phyloP scores from a whole-genome alignment of 805 yeast species.

The Yarrowia phangngaensis region DNA sequence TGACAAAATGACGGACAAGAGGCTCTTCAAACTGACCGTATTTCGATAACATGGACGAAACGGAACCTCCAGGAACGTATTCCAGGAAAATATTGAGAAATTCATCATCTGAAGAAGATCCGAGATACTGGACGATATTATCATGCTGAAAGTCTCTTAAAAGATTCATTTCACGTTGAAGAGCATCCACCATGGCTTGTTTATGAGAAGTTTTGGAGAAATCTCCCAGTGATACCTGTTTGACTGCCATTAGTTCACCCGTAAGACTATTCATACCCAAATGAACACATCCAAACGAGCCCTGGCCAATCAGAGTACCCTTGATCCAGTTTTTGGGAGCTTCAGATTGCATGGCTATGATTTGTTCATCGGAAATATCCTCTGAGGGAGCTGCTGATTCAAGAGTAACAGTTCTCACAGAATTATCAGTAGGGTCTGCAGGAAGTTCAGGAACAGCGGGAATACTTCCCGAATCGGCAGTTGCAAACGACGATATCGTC shows the following conservation, averaged over 20 bases:
- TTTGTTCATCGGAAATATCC: constrained; percentile 19
- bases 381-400: constrained; percentile 2
- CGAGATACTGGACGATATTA: constrained; percentile 87
- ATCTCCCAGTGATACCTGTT: constrained; percentile 73
- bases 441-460: constrained; percentile 32
- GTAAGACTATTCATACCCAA: constrained; percentile 87
- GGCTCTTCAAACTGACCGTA: constrained; percentile 82
- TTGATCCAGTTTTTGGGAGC: constrained; percentile 79
- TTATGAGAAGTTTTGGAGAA: constrained; percentile 39
- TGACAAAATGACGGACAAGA: constrained; percentile 62
- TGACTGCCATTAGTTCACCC: constrained; percentile 96
- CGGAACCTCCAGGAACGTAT: constrained; percentile 71
- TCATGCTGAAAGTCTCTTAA: constrained; percentile 80
- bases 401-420: background rate
- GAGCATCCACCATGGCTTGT: constrained; percentile 66
- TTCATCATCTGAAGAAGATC: constrained; percentile 72
- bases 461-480: constrained; percentile 31
- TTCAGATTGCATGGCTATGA: constrained; percentile 19
- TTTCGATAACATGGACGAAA: constrained; percentile 63
- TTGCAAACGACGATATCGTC: constrained; percentile 35
- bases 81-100: constrained; percentile 74
- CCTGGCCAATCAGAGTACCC: constrained; percentile 91
- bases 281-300: constrained; percentile 91
- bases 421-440: constrained; percentile 3
- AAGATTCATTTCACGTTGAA: constrained; percentile 71